Conservation (phyloP, 495 filamentous ascomycete species). For the Hypoxylon trugodes region DNA sequence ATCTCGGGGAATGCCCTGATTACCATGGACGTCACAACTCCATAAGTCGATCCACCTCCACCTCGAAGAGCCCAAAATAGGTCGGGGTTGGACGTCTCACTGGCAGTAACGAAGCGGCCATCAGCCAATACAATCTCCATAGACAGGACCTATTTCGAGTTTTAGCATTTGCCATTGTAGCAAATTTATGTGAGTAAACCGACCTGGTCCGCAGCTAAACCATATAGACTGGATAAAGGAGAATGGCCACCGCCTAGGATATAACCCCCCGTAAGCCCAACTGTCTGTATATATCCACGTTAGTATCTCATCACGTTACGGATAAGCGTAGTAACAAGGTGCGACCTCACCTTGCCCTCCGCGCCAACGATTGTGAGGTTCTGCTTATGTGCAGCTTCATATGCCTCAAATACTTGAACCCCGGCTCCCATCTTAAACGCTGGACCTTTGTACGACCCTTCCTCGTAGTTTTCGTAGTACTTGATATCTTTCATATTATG, state of each 20-base stretch:
- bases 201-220: slow-evolving; percentile 62
- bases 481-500: slow-evolving; percentile 64
- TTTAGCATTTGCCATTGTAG: neutral
- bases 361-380: slow-evolving; percentile 60
- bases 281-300: slow-evolving; percentile 44
- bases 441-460: slow-evolving; percentile 51
- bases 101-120: slow-evolving; percentile 65
- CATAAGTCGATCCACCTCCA: slow-evolving; percentile 67
- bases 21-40: slow-evolving; percentile 63
- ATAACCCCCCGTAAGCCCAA: slow-evolving; percentile 62
- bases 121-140: slow-evolving; percentile 66
- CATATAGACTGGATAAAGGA: slow-evolving; percentile 52
- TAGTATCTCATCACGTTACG: neutral
- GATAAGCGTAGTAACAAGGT: neutral
- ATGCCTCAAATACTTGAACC: slow-evolving; percentile 56
- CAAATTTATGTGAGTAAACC: neutral
- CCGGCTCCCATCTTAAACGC: slow-evolving; percentile 61
- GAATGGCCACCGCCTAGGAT: slow-evolving; percentile 64
- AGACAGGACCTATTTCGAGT: slow-evolving; percentile 49
- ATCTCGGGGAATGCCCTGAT: slow-evolving; percentile 55
- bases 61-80: slow-evolving; percentile 73
- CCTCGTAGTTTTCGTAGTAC: slow-evolving; percentile 52
- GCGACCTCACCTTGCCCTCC: slow-evolving; percentile 49
- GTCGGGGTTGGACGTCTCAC: slow-evolving; percentile 59
- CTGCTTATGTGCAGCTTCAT: slow-evolving; percentile 48